Conservation (phyloP, 1,139 yeast genomes). For the Saccharomyces hybrid region DNA sequence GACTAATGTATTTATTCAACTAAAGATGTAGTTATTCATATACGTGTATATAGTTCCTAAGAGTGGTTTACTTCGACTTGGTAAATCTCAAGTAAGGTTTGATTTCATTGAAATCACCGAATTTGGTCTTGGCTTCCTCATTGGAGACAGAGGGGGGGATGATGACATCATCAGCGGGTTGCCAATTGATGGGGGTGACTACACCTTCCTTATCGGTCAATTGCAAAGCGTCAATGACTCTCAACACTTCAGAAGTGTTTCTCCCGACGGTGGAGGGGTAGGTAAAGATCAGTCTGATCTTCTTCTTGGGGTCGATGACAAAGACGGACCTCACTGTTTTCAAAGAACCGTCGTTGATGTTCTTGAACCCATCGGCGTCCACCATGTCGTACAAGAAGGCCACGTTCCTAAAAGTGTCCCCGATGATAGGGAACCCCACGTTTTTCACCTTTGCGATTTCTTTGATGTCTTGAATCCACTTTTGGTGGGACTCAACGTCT, state of each 20-base stretch:
- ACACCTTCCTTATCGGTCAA: slow-evolving; percentile 69
- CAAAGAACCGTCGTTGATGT: slow-evolving; percentile 59
- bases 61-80: slow-evolving; percentile 20
- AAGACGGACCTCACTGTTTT: slow-evolving; percentile 84
- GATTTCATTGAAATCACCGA: slow-evolving; percentile 70
- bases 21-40: background rate
- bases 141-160: slow-evolving; percentile 77
- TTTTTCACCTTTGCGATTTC: slow-evolving; percentile 58
- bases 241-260: slow-evolving; percentile 78
- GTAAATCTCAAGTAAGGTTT: slow-evolving; percentile 78
- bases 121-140: slow-evolving; percentile 73
- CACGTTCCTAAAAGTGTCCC: slow-evolving; percentile 72
- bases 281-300: slow-evolving; percentile 70
- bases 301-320: slow-evolving; percentile 80
- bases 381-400: slow-evolving; percentile 85
- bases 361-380: slow-evolving; percentile 78
- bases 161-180: slow-evolving; percentile 76
- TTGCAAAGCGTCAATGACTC: slow-evolving; percentile 82
- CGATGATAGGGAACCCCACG: slow-evolving; percentile 79
- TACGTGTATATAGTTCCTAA: background rate
- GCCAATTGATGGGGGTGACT: slow-evolving; percentile 65
- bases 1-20: background rate
- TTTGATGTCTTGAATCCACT: slow-evolving; percentile 84
- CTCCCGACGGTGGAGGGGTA: slow-evolving; percentile 92
- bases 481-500: slow-evolving; percentile 63